Percentiles rank a stretch among this genome's conserved stretches.
These are phyloP conservation scores for Sporisorium exsertum DNA, from an alignment of 1,284 basidiomycete genomes.

Conservation along the genomic window DNA sequence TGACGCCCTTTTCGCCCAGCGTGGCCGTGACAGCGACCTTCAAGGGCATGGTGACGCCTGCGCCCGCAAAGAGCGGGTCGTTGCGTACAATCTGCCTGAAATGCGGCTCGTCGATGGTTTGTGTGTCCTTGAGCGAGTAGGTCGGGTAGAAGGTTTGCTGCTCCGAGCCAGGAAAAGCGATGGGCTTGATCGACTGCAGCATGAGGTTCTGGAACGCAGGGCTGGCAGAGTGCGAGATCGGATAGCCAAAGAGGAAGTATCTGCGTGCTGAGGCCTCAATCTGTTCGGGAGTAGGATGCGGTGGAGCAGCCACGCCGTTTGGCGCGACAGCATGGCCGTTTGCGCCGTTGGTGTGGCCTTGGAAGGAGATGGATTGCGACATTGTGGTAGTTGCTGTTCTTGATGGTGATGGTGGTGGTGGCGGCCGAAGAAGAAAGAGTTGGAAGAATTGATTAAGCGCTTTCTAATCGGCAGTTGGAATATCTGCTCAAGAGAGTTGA, in stretches of 20 bases:
- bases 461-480: too few relatives aligned
- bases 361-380: constrained; percentile 25
- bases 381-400: neutral
- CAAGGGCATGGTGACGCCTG: constrained; percentile 55
- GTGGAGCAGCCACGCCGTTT: constrained; percentile 20
- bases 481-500: too few relatives aligned
- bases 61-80: constrained; percentile 49
- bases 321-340: neutral
- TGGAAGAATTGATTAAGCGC: constrained; percentile 1
- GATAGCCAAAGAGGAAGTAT: constrained; percentile 54
- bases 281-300: constrained; percentile 48
- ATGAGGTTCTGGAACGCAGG: constrained; percentile 57
- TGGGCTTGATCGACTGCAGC: constrained; percentile 40
- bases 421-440: neutral
- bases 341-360: constrained; percentile 2
- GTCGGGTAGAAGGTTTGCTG: constrained; percentile 30
- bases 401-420: constrained; percentile 1
- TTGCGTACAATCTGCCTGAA: constrained; percentile 34
- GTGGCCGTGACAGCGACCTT: constrained; percentile 48
- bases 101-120: constrained; percentile 47
- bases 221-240: constrained; percentile 57
- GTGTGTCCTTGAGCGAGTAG: constrained; percentile 55
- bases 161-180: constrained; percentile 20
- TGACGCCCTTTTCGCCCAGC: constrained; percentile 31
- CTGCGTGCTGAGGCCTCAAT: constrained; percentile 37